These are phyloP conservation scores for Plasmodium knowlesi DNA, from an alignment of 169 alveolate species.

Conservation along the genomic window DNA sequence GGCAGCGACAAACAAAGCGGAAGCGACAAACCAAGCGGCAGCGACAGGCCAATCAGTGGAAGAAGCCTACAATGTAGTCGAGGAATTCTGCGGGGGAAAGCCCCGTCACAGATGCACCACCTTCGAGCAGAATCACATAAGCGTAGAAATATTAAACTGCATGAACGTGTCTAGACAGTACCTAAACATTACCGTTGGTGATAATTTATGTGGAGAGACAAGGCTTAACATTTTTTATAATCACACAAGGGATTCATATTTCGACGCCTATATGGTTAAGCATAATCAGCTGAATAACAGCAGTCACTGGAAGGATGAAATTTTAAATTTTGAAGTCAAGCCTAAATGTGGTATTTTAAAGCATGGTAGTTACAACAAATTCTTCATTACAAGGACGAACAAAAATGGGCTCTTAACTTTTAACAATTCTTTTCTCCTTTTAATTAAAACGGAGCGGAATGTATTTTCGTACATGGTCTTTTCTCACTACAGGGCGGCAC, in stretches of 20 bases:
- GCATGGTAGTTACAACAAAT: slow-evolving; percentile 15
- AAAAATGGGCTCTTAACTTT: not conserved
- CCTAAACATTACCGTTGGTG: slow-evolving; percentile 22
- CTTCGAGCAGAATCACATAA: slow-evolving; percentile 10
- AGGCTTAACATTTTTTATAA: slow-evolving; percentile 47
- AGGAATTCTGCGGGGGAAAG: not conserved
- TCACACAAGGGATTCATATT: slow-evolving; percentile 33
- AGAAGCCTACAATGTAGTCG: not conserved
- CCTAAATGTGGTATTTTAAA: slow-evolving; percentile 44
- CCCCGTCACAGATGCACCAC: not conserved
- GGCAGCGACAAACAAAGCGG: no score
- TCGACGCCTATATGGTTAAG: slow-evolving; percentile 36
- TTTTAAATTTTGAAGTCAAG: slow-evolving; percentile 2
- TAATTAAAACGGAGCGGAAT: slow-evolving; percentile 37
- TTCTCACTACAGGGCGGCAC: slow-evolving; percentile 3
- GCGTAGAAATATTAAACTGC: slow-evolving; percentile 36
- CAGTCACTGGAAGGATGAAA: not conserved
- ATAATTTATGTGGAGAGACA: slow-evolving; percentile 28
- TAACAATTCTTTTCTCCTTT: slow-evolving; percentile 11
- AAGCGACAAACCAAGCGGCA: no score
- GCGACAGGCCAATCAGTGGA: not conserved
- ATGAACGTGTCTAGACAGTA: slow-evolving; percentile 25
- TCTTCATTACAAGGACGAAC: slow-evolving; percentile 24
- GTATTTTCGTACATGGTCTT: slow-evolving; percentile 43
- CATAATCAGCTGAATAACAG: slow-evolving; percentile 5